A percentile compares a stretch with the other conserved stretches of the same genome.
These are phyloP conservation scores for Diaporthe ampelina DNA, from an alignment of 2,329 filamentous ascomycete genomes.

Conservation along the genomic window DNA sequence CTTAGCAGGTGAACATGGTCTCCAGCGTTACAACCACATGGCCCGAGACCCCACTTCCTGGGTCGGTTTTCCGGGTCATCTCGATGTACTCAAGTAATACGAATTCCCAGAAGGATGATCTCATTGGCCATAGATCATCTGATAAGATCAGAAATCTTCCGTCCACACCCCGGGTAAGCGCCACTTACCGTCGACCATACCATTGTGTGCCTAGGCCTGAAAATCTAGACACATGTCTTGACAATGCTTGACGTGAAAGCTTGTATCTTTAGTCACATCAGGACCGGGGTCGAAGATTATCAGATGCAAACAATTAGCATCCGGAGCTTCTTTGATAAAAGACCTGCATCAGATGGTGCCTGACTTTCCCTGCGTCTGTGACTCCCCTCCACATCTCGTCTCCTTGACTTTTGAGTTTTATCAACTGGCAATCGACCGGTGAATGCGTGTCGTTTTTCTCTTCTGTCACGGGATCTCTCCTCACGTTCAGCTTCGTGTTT, in stretches of 20 bases:
- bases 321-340: no score
- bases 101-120: background rate
- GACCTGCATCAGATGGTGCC: no score
- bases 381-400: no score
- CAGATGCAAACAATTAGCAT: no score
- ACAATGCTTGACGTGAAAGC: background rate
- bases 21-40: background rate
- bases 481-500: no score
- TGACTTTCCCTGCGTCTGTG: no score
- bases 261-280: background rate
- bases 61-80: slow-evolving; percentile 12
- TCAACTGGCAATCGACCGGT: no score
- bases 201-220: background rate
- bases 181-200: background rate
- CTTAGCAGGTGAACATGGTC: background rate
- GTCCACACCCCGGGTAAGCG: background rate
- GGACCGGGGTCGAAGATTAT: no score
- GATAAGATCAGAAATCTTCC: slow-evolving; percentile 18
- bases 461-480: no score
- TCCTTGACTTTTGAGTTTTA: no score
- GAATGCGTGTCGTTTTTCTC: no score
- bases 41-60: background rate
- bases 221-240: background rate
- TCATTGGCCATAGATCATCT: slow-evolving; percentile 21
- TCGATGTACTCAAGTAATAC: slow-evolving; percentile 5